phyloP scores from a whole-genome alignment of 306 rosid genomes.

The Citrullus amarus region DNA sequence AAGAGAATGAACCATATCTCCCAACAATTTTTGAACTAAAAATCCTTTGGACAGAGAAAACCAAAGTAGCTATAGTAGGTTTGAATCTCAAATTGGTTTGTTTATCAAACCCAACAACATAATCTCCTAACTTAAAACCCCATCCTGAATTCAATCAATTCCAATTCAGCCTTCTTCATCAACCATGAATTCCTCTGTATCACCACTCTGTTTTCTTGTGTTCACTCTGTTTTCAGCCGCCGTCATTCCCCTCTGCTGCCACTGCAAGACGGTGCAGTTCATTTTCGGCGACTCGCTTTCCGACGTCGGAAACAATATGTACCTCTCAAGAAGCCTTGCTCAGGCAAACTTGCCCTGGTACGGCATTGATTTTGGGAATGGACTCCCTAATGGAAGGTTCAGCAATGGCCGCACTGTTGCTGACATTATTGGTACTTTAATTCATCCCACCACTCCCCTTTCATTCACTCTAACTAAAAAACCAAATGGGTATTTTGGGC shows the following conservation, averaged over 20 bases:
- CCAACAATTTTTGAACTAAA: not conserved
- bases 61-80: constrained; percentile 2
- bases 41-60: not conserved
- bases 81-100: constrained; percentile 2
- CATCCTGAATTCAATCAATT: not conserved
- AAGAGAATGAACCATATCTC: not conserved
- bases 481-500: too few species aligned
- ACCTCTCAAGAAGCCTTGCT: constrained; percentile 62
- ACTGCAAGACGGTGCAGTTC: constrained; percentile 71
- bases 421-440: constrained; percentile 60
- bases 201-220: constrained; percentile 5
- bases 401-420: constrained; percentile 85
- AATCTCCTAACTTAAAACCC: not conserved
- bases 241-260: constrained; percentile 27
- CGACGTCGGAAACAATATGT: constrained; percentile 69
- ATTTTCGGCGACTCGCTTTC: constrained; percentile 92
- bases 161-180: not conserved
- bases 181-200: not conserved
- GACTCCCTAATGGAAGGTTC: constrained; percentile 94
- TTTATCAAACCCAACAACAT: constrained; percentile 1
- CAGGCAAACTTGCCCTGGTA: constrained; percentile 85
- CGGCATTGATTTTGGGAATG: constrained; percentile 89
- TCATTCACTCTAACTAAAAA: too few species aligned
- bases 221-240: constrained; percentile 19
- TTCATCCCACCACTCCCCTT: not conserved